phyloP scores from a whole-genome alignment of 345 rosid species.

The Garcia nutans region DNA sequence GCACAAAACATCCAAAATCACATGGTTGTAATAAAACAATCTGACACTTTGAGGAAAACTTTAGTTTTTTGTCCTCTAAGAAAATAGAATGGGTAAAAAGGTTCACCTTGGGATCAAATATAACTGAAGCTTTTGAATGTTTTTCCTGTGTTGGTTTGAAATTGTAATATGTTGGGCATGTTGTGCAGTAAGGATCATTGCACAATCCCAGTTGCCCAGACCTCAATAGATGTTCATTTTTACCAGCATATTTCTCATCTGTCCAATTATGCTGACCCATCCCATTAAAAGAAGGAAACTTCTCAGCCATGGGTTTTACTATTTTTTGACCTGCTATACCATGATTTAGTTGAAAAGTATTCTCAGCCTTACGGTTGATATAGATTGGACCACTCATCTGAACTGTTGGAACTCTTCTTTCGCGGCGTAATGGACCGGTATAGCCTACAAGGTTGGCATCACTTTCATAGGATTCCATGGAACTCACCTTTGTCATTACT shows the following conservation, averaged over 20 bases:
- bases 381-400: constrained; percentile 79
- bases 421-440: constrained; percentile 82
- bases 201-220: constrained; percentile 89
- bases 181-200: constrained; percentile 88
- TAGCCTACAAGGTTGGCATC: constrained; percentile 48
- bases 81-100: background rate
- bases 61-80: background rate
- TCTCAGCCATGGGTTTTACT: constrained; percentile 40
- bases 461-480: constrained; percentile 47
- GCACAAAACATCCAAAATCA: background rate
- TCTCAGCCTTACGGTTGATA: constrained; percentile 36
- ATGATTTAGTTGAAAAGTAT: constrained; percentile 31
- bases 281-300: constrained; percentile 28
- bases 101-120: constrained; percentile 55
- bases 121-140: constrained; percentile 39
- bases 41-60: background rate
- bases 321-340: constrained; percentile 17
- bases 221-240: constrained; percentile 68
- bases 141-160: constrained; percentile 37
- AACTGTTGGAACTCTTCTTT: constrained; percentile 44
- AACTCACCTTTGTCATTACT: constrained; percentile 53
- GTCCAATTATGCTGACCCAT: constrained; percentile 40
- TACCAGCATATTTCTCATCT: constrained; percentile 40
- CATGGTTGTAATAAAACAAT: background rate
- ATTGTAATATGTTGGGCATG: constrained; percentile 71